Conservation (phyloP, 2,329 filamentous ascomycete species). For the Aspergillus neoniger region DNA sequence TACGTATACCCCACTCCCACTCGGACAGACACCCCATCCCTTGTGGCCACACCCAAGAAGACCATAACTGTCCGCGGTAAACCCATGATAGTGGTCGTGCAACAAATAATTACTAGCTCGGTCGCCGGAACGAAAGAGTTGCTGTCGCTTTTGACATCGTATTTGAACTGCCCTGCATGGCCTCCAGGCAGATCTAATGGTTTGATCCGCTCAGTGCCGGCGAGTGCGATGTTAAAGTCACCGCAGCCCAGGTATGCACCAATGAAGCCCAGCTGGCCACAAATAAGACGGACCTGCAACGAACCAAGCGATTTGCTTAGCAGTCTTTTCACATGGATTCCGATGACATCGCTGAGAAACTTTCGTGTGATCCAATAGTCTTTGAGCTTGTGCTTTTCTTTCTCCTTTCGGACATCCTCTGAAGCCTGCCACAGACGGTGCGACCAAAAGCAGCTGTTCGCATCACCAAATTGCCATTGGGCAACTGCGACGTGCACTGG, state of each 20-base stretch:
- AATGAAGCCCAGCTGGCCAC: background rate
- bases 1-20: background rate
- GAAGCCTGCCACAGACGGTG: background rate
- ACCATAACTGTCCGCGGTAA: background rate
- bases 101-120: background rate
- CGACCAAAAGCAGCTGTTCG: background rate
- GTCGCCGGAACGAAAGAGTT: background rate
- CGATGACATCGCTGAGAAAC: background rate
- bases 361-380: background rate
- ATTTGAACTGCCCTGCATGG: background rate
- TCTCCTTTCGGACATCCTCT: background rate
- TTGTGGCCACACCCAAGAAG: background rate
- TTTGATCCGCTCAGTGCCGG: background rate
- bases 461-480: background rate
- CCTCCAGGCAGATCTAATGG: background rate
- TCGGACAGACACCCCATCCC: background rate
- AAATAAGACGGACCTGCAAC: background rate
- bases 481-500: background rate
- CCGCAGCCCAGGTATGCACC: background rate
- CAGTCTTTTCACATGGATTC: background rate
- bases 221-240: background rate
- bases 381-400: background rate
- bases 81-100: background rate
- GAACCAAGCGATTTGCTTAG: background rate
- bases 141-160: background rate